Conservation (phyloP, 2,329 filamentous ascomycete genomes). For the Madurella fahalii region DNA sequence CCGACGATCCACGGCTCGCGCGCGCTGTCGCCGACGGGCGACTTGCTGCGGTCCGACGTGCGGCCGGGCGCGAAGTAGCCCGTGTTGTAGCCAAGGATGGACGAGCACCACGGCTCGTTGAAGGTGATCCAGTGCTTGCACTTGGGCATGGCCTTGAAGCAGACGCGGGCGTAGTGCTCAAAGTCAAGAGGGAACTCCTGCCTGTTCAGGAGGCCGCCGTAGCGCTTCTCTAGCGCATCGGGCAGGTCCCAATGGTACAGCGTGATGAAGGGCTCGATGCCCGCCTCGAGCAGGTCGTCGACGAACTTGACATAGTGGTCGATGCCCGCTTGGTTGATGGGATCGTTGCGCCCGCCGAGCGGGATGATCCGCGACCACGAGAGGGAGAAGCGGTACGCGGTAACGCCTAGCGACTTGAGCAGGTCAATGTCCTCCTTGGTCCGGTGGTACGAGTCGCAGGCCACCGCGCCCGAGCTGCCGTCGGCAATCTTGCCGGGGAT, state of each 20-base stretch:
- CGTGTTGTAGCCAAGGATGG: slow-evolving; percentile 73
- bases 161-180: slow-evolving; percentile 69
- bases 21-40: slow-evolving; percentile 65
- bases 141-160: slow-evolving; percentile 70
- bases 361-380: slow-evolving; percentile 84
- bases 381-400: slow-evolving; percentile 78
- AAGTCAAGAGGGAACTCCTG: slow-evolving; percentile 80
- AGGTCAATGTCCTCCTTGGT: slow-evolving; percentile 73
- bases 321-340: slow-evolving; percentile 73
- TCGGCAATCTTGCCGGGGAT: slow-evolving; percentile 80
- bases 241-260: slow-evolving; percentile 88
- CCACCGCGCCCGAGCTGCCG: slow-evolving; percentile 67
- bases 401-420: slow-evolving; percentile 68
- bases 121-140: slow-evolving; percentile 89
- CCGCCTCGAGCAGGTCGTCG: slow-evolving; percentile 70
- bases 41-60: slow-evolving; percentile 70
- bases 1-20: slow-evolving; percentile 80
- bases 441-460: slow-evolving; percentile 84
- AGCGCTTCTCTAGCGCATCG: slow-evolving; percentile 71
- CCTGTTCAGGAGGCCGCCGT: slow-evolving; percentile 76
- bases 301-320: slow-evolving; percentile 76
- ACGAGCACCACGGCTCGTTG: slow-evolving; percentile 85
- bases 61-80: slow-evolving; percentile 80
- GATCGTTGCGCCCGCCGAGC: slow-evolving; percentile 76
- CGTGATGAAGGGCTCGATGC: slow-evolving; percentile 77